Base-by-base conservation (phyloP, 257 asterid species). In the Parsonsia alboflavescens region DNA sequence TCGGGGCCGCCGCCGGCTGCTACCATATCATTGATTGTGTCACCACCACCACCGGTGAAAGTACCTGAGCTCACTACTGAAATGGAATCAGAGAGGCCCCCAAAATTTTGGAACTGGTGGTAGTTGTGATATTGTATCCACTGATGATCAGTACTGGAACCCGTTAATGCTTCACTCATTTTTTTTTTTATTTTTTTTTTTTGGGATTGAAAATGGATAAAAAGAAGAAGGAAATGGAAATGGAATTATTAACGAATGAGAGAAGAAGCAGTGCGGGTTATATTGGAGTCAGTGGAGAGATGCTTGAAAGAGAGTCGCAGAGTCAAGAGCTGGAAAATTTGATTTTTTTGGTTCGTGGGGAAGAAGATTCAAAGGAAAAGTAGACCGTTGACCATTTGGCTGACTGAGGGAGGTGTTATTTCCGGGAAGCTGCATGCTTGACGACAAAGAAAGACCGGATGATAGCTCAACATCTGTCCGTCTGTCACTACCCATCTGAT, bases 1-100 rank as follows among this genome's bases (percentile, higher is more conserved):
- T 76, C 84, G 6, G 74, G 78, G 74, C 78, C 73, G 39, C 39
- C 39, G 39, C 39, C 39, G n/a, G n/a, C n/a, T 33, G 39, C 39
- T 33, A 33, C 39, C 39, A 3, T 33, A 56, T 10, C 22, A 21
- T 52, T 19, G 3, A 5, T 8, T 30, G 10, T 28, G 10, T 22
- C 59, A 42, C 39, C 54, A 5, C 46, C 28, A 22, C 15, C 57
- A 15, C 12, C 54, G 21, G 54, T 33, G 11, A 69, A 46, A 22
- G 28, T 8, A 17, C 2, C 46, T 45, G 4, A 73, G 21, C 5
- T 19, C 13, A 2, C 64, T 16, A 30, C 69, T 26, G 73, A 46
- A 12, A 64, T 53, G 17, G 77, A 62, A 62, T 70, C 74, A 21
- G 79, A 70, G 41, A 52, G 36, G 39, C 64, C 10, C 7, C 59